These are phyloP conservation scores for Boletus huronensis DNA, from an alignment of 768 basidiomycete genomes.

Conservation along the genomic window DNA sequence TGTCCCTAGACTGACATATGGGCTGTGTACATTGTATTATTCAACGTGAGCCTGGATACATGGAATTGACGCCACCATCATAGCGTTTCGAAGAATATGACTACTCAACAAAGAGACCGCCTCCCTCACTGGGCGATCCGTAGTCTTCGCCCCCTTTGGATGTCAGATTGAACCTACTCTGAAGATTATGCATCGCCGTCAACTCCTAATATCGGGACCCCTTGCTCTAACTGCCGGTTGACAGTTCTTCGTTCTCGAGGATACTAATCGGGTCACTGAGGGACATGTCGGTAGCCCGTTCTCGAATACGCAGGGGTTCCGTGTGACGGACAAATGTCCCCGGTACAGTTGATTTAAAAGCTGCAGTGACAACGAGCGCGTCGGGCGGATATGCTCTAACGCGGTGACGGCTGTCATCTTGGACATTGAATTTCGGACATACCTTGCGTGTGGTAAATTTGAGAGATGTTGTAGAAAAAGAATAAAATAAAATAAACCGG, in stretches of 20 bases:
- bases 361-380: conserved; percentile 15
- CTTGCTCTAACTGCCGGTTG: conserved; percentile 33
- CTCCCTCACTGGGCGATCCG: conserved; percentile 10
- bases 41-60: background rate
- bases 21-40: conserved; percentile 12
- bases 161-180: background rate
- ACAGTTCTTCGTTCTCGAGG: conserved; percentile 43
- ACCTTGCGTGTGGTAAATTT: conserved; percentile 32
- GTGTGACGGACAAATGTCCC: conserved; percentile 34
- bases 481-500: background rate
- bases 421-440: conserved; percentile 44
- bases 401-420: conserved; percentile 24
- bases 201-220: conserved; percentile 38
- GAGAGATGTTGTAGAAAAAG: background rate
- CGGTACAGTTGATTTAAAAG: conserved; percentile 19
- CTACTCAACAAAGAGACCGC: conserved; percentile 29
- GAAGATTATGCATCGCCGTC: conserved; percentile 21
- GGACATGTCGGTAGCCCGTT: conserved; percentile 39
- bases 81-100: background rate
- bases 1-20: background rate
- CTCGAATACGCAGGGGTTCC: conserved; percentile 48
- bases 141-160: background rate
- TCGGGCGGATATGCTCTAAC: background rate
- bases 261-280: conserved; percentile 42
- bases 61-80: background rate